Evolutionary conservation across 805 yeast species (phyloP).

Genomic region (Isabelozyma rhagii): DNA sequence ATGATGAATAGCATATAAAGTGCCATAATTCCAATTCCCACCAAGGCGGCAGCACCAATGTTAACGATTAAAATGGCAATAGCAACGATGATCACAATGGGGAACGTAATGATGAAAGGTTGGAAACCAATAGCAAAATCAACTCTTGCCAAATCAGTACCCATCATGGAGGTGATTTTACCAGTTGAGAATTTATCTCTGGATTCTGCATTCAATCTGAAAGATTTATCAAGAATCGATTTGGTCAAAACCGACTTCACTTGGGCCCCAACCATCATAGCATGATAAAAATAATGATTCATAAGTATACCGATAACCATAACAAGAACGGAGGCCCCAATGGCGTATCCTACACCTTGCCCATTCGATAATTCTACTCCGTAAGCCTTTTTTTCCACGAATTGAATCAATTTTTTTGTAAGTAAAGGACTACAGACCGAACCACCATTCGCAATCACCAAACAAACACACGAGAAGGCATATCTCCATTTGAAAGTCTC

Average conservation of each 20-base stretch:
- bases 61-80: constrained; percentile 62
- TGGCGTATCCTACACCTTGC: constrained; percentile 39
- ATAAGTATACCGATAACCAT: constrained; percentile 32
- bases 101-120: constrained; percentile 62
- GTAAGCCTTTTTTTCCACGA: constrained; percentile 25
- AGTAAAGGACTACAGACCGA: constrained; percentile 32
- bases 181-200: constrained; percentile 62
- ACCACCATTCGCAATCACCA: constrained; percentile 19
- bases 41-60: constrained; percentile 66
- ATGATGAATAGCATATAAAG: constrained; percentile 55
- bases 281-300: constrained; percentile 62
- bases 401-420: constrained; percentile 32
- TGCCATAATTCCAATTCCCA: constrained; percentile 36
- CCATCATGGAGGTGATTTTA: constrained; percentile 70
- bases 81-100: constrained; percentile 60
- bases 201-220: constrained; percentile 56
- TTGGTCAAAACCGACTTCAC: constrained; percentile 69
- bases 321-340: constrained; percentile 33
- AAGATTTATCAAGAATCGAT: constrained; percentile 65
- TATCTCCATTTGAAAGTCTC: constrained; percentile 30
- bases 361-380: constrained; percentile 25
- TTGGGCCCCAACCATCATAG: constrained; percentile 66
- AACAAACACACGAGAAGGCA: constrained; percentile 23
- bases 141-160: constrained; percentile 78
- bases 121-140: constrained; percentile 73